Conservation (phyloP, 768 basidiomycete species). For the Calocybe gangraenosa region DNA sequence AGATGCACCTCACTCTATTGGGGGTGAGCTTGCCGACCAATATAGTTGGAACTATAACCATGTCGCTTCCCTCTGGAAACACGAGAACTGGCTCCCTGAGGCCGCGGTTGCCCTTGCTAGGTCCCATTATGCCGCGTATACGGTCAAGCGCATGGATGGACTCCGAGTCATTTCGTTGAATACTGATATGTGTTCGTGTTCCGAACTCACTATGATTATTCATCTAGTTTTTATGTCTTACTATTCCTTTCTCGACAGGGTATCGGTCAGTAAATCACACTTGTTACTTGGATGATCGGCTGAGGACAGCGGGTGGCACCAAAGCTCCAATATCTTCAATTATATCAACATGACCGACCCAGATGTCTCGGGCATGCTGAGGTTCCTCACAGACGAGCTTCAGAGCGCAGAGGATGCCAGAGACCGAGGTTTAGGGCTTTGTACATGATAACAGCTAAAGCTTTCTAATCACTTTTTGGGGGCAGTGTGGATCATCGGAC, state of each 20-base stretch:
- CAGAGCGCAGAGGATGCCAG: constrained; percentile 76
- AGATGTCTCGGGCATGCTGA: constrained; percentile 72
- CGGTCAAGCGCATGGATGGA: constrained; percentile 62
- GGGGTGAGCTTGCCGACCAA: constrained; percentile 49
- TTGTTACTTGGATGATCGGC: background rate
- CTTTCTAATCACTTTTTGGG: background rate
- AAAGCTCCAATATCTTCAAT: constrained; percentile 67
- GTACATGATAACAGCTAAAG: background rate
- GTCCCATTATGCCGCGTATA: constrained; percentile 70
- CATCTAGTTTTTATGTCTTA: constrained; percentile 1
- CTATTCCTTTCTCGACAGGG: constrained; percentile 22
- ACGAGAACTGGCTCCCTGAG: constrained; percentile 65
- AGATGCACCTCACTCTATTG: constrained; percentile 58
- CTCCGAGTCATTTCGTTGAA: constrained; percentile 71
- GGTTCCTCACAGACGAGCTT: constrained; percentile 73
- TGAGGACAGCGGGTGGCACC: background rate
- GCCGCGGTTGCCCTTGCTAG: constrained; percentile 53
- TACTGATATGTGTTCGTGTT: constrained; percentile 65
- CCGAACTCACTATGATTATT: background rate
- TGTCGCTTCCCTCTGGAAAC: constrained; percentile 64
- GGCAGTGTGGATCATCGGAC: constrained; percentile 49
- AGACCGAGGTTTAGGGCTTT: constrained; percentile 50
- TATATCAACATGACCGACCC: constrained; percentile 70
- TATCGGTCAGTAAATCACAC: constrained; percentile 24
- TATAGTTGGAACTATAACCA: constrained; percentile 82